These are phyloP conservation scores for Glycine tomentella DNA, from an alignment of 306 rosid species.

Conservation along the genomic window DNA sequence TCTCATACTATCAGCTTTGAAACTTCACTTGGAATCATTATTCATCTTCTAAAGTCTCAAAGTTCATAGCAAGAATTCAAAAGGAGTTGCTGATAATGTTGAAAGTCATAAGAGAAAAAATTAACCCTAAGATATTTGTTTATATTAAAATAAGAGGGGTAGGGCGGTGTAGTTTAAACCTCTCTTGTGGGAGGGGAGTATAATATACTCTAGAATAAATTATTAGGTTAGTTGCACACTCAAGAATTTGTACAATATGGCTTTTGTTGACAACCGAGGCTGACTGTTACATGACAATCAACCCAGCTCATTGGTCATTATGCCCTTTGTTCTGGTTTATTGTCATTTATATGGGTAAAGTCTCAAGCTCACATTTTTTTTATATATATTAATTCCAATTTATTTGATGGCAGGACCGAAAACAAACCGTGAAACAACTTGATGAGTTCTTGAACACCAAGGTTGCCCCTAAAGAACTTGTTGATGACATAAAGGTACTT, in stretches of 20 bases:
- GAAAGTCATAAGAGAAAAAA: not conserved
- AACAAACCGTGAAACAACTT: slow-evolving; percentile 68
- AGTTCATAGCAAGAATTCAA: not conserved
- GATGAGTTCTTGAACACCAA: slow-evolving; percentile 87
- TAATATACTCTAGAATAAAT: not conserved
- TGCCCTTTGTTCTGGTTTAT: slow-evolving; percentile 4
- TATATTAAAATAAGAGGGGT: not conserved
- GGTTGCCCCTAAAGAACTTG: slow-evolving; percentile 88
- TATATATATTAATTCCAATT: not conserved
- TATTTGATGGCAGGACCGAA: slow-evolving; percentile 73
- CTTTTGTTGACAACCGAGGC: slow-evolving; percentile 4
- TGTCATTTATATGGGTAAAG: not conserved
- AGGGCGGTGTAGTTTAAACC: not conserved
- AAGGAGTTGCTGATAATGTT: not conserved
- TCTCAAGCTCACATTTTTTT: slow-evolving; percentile 9
- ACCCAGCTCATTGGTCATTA: slow-evolving; percentile 3
- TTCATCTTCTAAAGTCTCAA: not conserved
- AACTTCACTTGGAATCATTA: not conserved
- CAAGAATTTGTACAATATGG: slow-evolving; percentile 22
- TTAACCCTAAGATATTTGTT: not conserved
- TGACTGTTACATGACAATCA: not conserved
- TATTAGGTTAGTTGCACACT: not conserved
- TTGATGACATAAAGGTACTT: slow-evolving; percentile 78
- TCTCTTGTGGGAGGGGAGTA: not conserved
- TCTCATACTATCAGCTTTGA: not conserved